phyloP scores from a whole-genome alignment of 2,329 filamentous ascomycete species.

The Colletotrichum aenigma region DNA sequence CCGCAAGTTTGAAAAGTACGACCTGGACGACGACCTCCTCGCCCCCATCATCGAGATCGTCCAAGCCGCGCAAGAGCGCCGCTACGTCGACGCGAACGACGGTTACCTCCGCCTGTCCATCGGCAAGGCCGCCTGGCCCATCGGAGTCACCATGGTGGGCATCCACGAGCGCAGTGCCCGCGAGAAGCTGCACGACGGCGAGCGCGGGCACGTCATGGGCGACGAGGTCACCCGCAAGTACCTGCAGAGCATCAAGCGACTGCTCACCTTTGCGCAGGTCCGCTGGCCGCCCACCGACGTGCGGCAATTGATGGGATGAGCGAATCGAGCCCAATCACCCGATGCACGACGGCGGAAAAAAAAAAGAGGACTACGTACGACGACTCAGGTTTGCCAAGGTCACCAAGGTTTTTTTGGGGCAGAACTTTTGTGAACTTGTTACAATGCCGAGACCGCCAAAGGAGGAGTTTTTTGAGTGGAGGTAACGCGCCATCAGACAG shows the following conservation, averaged over 20 bases:
- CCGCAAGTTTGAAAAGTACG: constrained; percentile 82
- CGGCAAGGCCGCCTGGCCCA: constrained; percentile 96
- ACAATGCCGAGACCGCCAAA: neutral
- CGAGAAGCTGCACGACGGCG: constrained; percentile 90
- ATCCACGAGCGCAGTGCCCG: constrained; percentile 96
- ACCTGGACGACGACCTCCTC: constrained; percentile 79
- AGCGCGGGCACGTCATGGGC: constrained; percentile 93
- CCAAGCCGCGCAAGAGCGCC: constrained; percentile 83
- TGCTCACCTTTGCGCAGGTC: constrained; percentile 94
- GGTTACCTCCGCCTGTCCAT: constrained; percentile 93
- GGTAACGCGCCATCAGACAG: neutral
- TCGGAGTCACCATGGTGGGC: constrained; percentile 99
- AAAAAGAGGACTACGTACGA: neutral
- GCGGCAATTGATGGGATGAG: constrained; percentile 89
- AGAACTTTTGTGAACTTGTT: neutral
- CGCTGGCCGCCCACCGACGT: constrained; percentile 94
- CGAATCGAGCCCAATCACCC: neutral
- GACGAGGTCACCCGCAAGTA: constrained; percentile 96
- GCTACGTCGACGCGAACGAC: constrained; percentile 96
- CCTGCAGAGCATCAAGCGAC: constrained; percentile 96
- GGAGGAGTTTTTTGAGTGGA: neutral
- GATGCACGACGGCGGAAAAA: neutral
- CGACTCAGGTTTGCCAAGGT: neutral
- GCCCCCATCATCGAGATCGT: constrained; percentile 91
- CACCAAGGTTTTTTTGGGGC: neutral